Evolutionary conservation across 2,329 filamentous ascomycete genomes (phyloP), one percentile per base, ranked within the genome.

Genomic region (Plectosphaerella sp.): DNA sequence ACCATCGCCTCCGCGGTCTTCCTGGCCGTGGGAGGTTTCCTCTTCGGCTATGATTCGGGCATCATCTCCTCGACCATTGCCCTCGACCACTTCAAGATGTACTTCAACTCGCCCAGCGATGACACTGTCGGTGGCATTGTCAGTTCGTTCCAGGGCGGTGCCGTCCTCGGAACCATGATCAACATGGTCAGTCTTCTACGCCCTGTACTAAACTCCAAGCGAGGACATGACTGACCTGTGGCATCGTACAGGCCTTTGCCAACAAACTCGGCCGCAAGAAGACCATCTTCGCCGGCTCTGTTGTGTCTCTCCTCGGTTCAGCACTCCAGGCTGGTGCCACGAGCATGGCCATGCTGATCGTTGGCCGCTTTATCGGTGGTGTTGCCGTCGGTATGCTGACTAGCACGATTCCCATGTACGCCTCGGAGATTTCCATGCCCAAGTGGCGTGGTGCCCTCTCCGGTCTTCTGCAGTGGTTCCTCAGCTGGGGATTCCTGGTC

Each of bases 361-460:
- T 69, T n/a, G 76, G 76, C 7, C 72, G 77, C 51, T 72, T 75
- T 55, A 72, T 78, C 54, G 75, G 74, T 11, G 77, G 77, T 5
- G 51, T 76, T 12, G 75, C 74, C 1, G 67, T 79, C n/a, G 76
- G 76, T 3, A 63, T 74, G 48, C 67, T 77, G 59, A 75, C 74
- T 1, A 68, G 71, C 33, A 73, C 70, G 0, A 69, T 77, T 20
- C 75, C 75, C 3, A 70, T 77, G 46, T 77, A 77, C 57, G 72
- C 71, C 56, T 72, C 65, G 20, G 72, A 75, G 56, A 54, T 75
- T 15, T 69, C 72, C 6, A 67, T 63, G 39, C 61, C 71, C 4
- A 62, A 61, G 6, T 67, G 67, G 54, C 65, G 72, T 48, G 72
- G 70, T 5, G 62, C 68, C 42, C 58, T 74, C 4, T 69, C 65